phyloP scores from a whole-genome alignment of 2,329 filamentous ascomycete genomes.

The Paecilomyces variotii region DNA sequence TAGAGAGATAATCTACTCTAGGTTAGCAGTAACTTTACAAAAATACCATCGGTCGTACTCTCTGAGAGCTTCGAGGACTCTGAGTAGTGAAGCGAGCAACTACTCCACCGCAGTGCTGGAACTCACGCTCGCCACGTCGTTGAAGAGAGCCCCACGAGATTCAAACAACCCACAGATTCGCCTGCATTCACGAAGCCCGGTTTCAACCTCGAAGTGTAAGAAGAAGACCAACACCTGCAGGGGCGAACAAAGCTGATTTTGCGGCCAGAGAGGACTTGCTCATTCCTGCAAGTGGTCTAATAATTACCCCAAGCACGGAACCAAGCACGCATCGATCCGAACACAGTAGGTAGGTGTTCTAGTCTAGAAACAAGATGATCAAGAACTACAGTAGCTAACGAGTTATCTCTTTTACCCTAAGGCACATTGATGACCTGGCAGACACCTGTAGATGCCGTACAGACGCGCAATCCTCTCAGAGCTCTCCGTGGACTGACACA shows the following conservation, averaged over 20 bases:
- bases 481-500: not conserved
- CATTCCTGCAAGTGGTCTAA: not conserved
- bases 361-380: not conserved
- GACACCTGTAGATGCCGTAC: not conserved
- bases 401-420: not conserved
- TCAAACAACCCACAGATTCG: not conserved
- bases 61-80: not conserved
- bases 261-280: not conserved
- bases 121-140: not conserved
- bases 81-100: not conserved
- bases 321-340: not conserved
- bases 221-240: not conserved
- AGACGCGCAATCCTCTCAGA: not conserved
- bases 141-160: not conserved
- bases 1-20: too few relatives aligned
- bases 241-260: not conserved
- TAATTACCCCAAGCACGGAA: too few relatives aligned
- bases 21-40: not conserved
- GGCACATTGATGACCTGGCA: not conserved
- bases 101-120: not conserved
- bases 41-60: not conserved
- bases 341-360: not conserved
- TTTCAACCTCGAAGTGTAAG: not conserved
- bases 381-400: not conserved
- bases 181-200: not conserved